Evolutionary conservation across 2,329 filamentous ascomycete genomes (phyloP).

Genomic region (Pyrenophora teres): DNA sequence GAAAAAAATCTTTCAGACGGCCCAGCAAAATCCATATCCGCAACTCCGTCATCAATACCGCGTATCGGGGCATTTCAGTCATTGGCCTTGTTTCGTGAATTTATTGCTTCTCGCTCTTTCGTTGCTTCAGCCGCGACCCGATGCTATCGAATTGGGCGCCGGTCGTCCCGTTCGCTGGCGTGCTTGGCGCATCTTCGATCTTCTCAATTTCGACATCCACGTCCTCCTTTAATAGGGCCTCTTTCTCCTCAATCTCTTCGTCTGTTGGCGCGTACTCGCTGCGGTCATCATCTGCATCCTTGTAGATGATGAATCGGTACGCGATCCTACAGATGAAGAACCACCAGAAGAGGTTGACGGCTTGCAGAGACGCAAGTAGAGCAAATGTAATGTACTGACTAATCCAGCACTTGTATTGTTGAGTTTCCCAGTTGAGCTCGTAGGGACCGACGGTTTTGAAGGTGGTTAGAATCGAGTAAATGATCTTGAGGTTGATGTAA

Average conservation of each 20-base stretch:
- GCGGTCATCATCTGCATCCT: conserved; percentile 69
- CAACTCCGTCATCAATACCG: no score
- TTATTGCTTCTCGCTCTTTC: conserved; percentile 19
- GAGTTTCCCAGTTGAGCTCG: conserved; percentile 74
- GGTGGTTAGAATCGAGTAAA: conserved; percentile 75
- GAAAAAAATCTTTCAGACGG: no score
- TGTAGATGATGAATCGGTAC: conserved; percentile 68
- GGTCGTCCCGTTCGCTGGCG: conserved; percentile 13
- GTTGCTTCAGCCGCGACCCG: conserved; percentile 24
- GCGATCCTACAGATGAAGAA: conserved; percentile 77
- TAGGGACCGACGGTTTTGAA: conserved; percentile 76
- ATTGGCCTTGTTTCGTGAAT: neutral
- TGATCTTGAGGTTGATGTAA: conserved; percentile 77
- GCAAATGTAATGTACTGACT: conserved; percentile 69
- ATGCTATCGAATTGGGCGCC: conserved; percentile 20
- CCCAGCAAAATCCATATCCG: no score
- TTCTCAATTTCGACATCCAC: conserved; percentile 6
- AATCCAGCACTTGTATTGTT: conserved; percentile 77
- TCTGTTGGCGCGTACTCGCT: conserved; percentile 64
- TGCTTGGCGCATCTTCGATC: conserved; percentile 28
- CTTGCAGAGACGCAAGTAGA: conserved; percentile 70
- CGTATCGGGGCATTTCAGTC: neutral
- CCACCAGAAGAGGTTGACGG: conserved; percentile 81
- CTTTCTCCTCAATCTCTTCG: conserved; percentile 50
- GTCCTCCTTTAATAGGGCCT: conserved; percentile 16